Conservation (phyloP, 176 grass and related monocot species). For the Musa troglodytarum region DNA sequence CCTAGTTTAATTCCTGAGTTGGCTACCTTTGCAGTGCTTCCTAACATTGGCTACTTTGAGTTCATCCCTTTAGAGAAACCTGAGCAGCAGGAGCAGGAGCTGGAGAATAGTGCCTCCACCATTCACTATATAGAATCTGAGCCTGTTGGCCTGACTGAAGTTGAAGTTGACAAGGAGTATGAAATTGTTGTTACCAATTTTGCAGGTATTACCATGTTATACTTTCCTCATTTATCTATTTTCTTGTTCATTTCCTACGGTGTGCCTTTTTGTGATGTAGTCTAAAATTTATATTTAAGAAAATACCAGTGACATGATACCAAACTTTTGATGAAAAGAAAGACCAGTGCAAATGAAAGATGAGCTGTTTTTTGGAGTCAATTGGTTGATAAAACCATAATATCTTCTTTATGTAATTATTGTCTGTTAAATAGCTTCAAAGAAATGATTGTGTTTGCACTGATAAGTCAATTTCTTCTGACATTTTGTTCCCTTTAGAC, state of each 20-base stretch:
- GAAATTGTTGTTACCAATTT: constrained; percentile 84
- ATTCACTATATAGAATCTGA: constrained; percentile 32
- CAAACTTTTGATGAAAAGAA: no score
- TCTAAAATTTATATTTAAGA: no score
- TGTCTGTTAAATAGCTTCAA: no score
- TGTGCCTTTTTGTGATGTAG: not conserved
- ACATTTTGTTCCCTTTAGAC: no score
- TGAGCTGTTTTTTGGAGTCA: no score
- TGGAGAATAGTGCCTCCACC: not conserved
- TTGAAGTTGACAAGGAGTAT: constrained; percentile 66
- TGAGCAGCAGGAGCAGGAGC: not conserved
- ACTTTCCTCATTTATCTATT: not conserved
- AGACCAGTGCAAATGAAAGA: no score
- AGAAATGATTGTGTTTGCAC: no score
- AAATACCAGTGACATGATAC: no score
- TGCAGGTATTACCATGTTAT: constrained; percentile 41
- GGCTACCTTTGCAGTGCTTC: constrained; percentile 63
- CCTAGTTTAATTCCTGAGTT: constrained; percentile 48
- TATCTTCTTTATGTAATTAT: no score
- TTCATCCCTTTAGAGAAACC: constrained; percentile 46
- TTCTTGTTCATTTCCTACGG: not conserved
- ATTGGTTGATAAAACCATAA: no score
- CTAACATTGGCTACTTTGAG: constrained; percentile 87
- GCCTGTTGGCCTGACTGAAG: constrained; percentile 61
- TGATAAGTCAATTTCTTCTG: no score